Evolutionary conservation across 805 yeast genomes (phyloP), one percentile per base, ranked within the genome.

Genomic region (Candida orba): DNA sequence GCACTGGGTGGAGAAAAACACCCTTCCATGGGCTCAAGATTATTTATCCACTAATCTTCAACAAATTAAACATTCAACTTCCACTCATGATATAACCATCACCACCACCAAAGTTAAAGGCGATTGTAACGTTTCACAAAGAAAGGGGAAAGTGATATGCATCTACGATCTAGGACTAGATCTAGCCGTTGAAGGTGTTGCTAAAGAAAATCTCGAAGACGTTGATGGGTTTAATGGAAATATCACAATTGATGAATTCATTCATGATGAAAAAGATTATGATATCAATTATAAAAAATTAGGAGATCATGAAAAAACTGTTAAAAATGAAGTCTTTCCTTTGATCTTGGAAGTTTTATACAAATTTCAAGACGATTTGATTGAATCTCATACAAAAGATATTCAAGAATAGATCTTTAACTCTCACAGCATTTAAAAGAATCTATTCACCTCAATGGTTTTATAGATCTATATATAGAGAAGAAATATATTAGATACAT

Each of bases 101-200:
- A 63, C 63, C 17, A 55, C 69, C 3, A 65, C 63, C n/a, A 59
- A 67, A 3, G 65, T 81, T 4, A 62, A 68, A 7, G 95, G 95
- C 20, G 93, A 85, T 60, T 83, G 93, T 53, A 85, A 84, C 54
- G 90, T 85, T 13, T 80, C 87, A 20, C 91, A 85, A 62, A 75
- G 95, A 67, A 85, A 85, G 63, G 91, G 91, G 8, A 82, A 79
- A 62, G 86, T 81, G 23, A 75, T 78, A 54, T 84, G 91, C 57
- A 80, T 84, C 40, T 84, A 75, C 55, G 95, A 85, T 57, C 59
- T 84, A 71, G 66, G 67, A 37, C 59, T 84, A 38, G 69, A 67
- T 49, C 69, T 84, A 45, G 55, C 65, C 9, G 67, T 79, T 18
- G 55, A 60, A 32, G 70, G 75, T 13, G 71, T 68, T n/a, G 37